Evolutionary conservation across 352 stramenopile genomes (phyloP).

Genomic region (Pythium rhizo-oryzae): DNA sequence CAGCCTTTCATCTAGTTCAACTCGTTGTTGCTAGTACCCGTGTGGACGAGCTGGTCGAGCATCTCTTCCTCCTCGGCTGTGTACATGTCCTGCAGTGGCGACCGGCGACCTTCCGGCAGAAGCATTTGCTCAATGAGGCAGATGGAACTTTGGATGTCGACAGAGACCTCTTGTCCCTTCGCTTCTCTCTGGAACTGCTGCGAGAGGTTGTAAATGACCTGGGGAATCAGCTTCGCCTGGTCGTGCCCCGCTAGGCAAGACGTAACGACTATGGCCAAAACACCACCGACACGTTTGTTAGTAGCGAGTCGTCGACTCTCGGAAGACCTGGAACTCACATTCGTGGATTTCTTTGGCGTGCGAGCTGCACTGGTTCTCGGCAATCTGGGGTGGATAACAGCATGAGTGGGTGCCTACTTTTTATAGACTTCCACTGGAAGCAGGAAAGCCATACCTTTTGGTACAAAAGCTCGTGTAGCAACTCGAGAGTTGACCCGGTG

Average conservation of each 20-base stretch:
- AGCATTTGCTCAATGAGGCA: slow-evolving; percentile 74
- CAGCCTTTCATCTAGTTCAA: background rate
- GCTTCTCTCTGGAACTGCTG: slow-evolving; percentile 41
- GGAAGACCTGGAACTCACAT: slow-evolving; percentile 29
- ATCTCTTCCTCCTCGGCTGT: slow-evolving; percentile 75
- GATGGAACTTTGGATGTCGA: slow-evolving; percentile 70
- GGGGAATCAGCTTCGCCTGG: slow-evolving; percentile 36
- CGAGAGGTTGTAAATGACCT: slow-evolving; percentile 43
- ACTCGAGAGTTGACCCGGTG: background rate
- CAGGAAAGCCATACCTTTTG: slow-evolving; percentile 7
- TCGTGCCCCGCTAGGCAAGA: slow-evolving; percentile 42
- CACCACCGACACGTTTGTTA: background rate
- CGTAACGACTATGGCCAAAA: background rate
- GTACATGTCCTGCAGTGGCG: slow-evolving; percentile 78
- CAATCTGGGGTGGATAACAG: slow-evolving; percentile 32
- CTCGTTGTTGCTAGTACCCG: slow-evolving; percentile 2
- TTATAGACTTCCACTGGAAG: background rate
- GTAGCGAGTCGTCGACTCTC: background rate
- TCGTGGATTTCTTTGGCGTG: slow-evolving; percentile 58
- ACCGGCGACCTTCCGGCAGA: slow-evolving; percentile 49
- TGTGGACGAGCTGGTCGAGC: slow-evolving; percentile 49
- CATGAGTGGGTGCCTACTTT: background rate
- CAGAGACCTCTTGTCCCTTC: slow-evolving; percentile 38
- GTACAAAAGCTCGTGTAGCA: slow-evolving; percentile 19
- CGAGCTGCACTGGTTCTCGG: slow-evolving; percentile 54